Conservation (phyloP, 2,329 filamentous ascomycete genomes). For the Dactylellina parvicollis region DNA sequence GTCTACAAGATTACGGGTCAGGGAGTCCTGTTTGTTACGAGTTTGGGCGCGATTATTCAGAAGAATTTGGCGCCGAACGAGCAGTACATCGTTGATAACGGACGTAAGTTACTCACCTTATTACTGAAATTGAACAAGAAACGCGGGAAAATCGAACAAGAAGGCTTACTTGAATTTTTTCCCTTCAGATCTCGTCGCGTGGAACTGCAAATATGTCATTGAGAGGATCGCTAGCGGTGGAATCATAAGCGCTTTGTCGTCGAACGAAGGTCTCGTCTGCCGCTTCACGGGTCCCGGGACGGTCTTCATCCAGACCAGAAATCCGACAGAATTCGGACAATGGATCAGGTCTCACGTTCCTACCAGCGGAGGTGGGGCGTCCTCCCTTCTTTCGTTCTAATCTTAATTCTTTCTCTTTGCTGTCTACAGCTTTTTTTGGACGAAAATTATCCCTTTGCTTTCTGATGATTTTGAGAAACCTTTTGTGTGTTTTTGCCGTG, state of each 20-base stretch:
- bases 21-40: slow-evolving; percentile 88
- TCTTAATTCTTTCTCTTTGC: background rate
- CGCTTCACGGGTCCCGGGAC: slow-evolving; percentile 86
- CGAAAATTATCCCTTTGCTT: background rate
- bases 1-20: slow-evolving; percentile 84
- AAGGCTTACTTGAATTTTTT: slow-evolving; percentile 17
- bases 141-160: too few relatives aligned
- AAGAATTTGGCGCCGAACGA: slow-evolving; percentile 83
- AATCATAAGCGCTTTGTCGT: slow-evolving; percentile 84
- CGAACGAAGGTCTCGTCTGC: slow-evolving; percentile 89
- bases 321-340: slow-evolving; percentile 72
- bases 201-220: slow-evolving; percentile 94
- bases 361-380: slow-evolving; percentile 51
- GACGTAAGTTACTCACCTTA: slow-evolving; percentile 65
- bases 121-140: too few relatives aligned
- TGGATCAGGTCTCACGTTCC: slow-evolving; percentile 65
- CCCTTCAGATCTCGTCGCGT: slow-evolving; percentile 77
- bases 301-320: slow-evolving; percentile 91
- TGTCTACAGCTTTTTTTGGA: slow-evolving; percentile 1
- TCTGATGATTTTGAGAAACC: background rate
- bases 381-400: slow-evolving; percentile 49
- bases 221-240: slow-evolving; percentile 91
- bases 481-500: background rate
- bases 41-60: slow-evolving; percentile 91
- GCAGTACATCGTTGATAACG: slow-evolving; percentile 91